These are phyloP conservation scores for Telopea speciosissima DNA, from an alignment of 177 flowering plant genomes.

Conservation along the genomic window DNA sequence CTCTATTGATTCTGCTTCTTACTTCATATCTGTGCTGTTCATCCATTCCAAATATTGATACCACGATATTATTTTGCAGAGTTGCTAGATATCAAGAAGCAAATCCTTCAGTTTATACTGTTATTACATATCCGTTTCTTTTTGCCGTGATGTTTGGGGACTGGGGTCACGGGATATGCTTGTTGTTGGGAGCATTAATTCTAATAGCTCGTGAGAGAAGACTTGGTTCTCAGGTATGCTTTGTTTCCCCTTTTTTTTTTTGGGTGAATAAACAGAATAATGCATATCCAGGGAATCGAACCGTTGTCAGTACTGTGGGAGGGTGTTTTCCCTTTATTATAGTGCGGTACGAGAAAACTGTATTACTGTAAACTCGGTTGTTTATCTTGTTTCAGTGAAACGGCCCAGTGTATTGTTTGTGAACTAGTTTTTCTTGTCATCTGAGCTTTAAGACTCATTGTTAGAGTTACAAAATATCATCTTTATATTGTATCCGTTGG, in stretches of 20 bases:
- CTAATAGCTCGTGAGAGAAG: conserved; percentile 80
- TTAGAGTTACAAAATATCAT: too few relatives aligned
- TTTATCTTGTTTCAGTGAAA: neutral
- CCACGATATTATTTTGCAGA: conserved; percentile 38
- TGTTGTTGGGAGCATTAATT: conserved; percentile 73
- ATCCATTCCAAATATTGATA: conserved; percentile 13
- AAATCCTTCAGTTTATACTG: conserved; percentile 92
- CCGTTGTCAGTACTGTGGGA: too few relatives aligned
- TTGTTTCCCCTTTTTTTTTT: too few relatives aligned
- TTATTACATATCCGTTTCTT: conserved; percentile 91
- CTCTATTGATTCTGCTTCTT: neutral
- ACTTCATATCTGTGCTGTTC: neutral
- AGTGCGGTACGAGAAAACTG: neutral
- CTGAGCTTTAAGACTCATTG: neutral
- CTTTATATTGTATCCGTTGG: too few relatives aligned
- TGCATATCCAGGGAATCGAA: too few relatives aligned
- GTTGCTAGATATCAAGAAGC: conserved; percentile 95
- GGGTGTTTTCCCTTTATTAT: neutral
- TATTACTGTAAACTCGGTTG: neutral
- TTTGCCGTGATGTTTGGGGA: conserved; percentile 99
- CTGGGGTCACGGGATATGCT: conserved; percentile 99
- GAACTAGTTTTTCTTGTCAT: neutral
- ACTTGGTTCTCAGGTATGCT: conserved; percentile 69
- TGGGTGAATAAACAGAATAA: too few relatives aligned
- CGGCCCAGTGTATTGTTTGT: neutral